Base-by-base conservation (phyloP, 345 rosid species). In the Boechera stricta region DNA sequence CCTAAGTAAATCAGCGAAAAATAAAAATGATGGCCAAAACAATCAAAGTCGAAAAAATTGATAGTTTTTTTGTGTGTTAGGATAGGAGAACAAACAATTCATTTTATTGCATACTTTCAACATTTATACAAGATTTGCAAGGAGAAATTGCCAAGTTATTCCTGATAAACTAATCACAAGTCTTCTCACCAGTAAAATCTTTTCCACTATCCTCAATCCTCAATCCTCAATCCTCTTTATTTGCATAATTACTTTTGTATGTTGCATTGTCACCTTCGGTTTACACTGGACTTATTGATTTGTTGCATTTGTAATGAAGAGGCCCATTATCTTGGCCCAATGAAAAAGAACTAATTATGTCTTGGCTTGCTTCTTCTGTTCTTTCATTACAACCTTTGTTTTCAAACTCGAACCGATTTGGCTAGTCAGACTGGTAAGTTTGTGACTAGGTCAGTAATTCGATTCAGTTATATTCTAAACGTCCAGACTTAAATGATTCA, bases 301-400 rank as follows among this genome's bases (percentile, higher is more conserved):
- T 63, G 63, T 39, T 13, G 45, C 16, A 13, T 53, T 73, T 53
- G 26, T 7, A 24, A 64, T 42, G n/a, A 11, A 53, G 13, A 64
- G 55, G 71, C 56, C 64, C 11, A 64, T 51, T 2, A 3, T 55
- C 33, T 32, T 44, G 29, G 71, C 64, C 64, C 77, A 53, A 66
- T 53, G 1, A 24, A 8, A 38, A 51, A 36, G n/a, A 7, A 51
- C 31, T n/a, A 49, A 15, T 61, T 48, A 9, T 47, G 57, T 24
- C 3, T 55, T 11, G 33, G 21, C 32, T 57, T 16, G 45, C 16
- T 55, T 57, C 24, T 55, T 29, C 16, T 64, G 6, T 6, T 18
- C 13, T n/a, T 59, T n/a, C 7, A 7, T 2, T 16, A 16, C 42
- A 28, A 16, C 28, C 28, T 16, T 1, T 29, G 5, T 13, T 70